These are phyloP conservation scores for Trichomonas tenax DNA, from an alignment of 208 protist species.

Conservation along the genomic window DNA sequence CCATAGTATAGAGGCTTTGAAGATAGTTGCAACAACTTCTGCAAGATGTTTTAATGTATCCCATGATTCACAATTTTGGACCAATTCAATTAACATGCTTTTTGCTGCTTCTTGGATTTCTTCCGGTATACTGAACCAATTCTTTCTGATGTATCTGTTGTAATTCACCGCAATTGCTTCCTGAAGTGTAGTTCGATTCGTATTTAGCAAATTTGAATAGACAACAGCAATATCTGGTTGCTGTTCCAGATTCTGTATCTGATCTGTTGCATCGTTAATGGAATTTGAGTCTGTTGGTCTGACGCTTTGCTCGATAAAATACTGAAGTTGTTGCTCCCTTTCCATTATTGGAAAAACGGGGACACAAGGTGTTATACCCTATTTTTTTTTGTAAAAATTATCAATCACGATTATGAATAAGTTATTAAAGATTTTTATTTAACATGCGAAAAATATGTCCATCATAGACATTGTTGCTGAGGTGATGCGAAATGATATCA, in stretches of 20 bases:
- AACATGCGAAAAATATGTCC: too few relatives aligned
- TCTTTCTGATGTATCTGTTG: not conserved
- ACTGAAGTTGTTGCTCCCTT: not conserved
- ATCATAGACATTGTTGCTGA: too few relatives aligned
- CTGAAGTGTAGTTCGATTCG: not conserved
- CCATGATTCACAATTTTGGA: not conserved
- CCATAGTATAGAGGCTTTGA: not conserved
- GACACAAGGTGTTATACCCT: too few relatives aligned
- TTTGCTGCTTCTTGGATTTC: not conserved
- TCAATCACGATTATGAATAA: too few relatives aligned
- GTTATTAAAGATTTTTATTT: too few relatives aligned
- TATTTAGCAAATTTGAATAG: not conserved
- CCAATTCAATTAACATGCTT: not conserved
- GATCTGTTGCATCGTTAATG: not conserved
- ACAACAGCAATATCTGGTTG: not conserved
- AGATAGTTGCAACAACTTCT: not conserved
- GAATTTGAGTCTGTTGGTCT: not conserved
- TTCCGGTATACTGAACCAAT: not conserved
- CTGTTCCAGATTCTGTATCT: not conserved
- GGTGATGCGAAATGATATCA: too few relatives aligned
- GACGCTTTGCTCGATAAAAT: not conserved
- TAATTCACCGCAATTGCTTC: not conserved
- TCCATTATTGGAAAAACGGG: not conserved
- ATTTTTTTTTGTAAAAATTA: too few relatives aligned
- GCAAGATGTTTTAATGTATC: not conserved